Evolutionary conservation across 2,329 filamentous ascomycete genomes (phyloP).

Genomic region (Exophiala oligosperma): DNA sequence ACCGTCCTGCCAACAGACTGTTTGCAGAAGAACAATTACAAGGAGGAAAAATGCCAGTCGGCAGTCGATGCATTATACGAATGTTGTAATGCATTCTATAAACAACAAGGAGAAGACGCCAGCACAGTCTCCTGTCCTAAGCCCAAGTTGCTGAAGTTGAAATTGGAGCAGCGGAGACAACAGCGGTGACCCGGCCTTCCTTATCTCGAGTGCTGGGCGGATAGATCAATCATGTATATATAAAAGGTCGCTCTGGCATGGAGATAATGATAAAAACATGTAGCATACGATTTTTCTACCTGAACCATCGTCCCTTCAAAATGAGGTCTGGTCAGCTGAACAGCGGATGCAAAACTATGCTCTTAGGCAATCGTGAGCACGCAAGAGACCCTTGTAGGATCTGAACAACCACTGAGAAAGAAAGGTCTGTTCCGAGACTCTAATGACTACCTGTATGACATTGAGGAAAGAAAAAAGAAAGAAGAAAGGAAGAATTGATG

Average conservation of each 20-base stretch:
- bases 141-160: conserved; percentile 73
- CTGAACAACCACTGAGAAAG: conserved; percentile 85
- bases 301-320: conserved; percentile 55
- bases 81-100: conserved; percentile 89
- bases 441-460: conserved; percentile 86
- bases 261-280: conserved; percentile 16
- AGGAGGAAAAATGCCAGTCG: conserved; percentile 77
- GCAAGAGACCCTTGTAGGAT: conserved; percentile 72
- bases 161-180: conserved; percentile 72
- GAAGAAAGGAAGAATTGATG: conserved; percentile 5
- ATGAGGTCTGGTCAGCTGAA: conserved; percentile 65
- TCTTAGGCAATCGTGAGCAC: conserved; percentile 99
- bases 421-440: conserved; percentile 93
- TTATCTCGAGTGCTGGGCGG: no score
- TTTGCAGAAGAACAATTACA: conserved; percentile 77
- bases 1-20: conserved; percentile 60
- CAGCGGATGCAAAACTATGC: conserved; percentile 65
- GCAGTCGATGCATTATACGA: conserved; percentile 86
- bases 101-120: conserved; percentile 72
- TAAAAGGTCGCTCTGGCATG: not conserved
- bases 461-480: conserved; percentile 41
- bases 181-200: not conserved
- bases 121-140: conserved; percentile 83
- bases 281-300: conserved; percentile 37
- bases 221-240: not conserved